These are phyloP conservation scores for Coemansia sp. DNA, from an alignment of 192 early-diverging fungal genomes.

Conservation along the genomic window DNA sequence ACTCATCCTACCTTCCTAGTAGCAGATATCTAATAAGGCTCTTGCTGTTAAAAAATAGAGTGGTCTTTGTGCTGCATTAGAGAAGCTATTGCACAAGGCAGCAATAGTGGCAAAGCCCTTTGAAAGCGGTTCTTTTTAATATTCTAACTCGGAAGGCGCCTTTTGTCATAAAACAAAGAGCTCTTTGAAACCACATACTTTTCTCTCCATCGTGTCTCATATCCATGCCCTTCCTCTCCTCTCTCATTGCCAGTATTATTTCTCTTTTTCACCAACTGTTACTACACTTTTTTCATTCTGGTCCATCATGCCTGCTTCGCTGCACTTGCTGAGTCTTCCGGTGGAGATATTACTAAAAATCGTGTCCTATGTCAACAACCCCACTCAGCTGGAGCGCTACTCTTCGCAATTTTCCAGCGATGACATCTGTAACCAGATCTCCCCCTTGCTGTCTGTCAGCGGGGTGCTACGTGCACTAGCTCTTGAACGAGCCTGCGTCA, in stretches of 20 bases:
- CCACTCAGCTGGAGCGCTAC: not conserved
- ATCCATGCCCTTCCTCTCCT: not conserved
- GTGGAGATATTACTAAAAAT: not conserved
- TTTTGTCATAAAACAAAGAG: not conserved
- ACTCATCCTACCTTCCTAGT: no score
- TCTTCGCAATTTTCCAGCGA: not conserved
- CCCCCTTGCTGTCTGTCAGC: not conserved
- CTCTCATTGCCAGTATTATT: not conserved
- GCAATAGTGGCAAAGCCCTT: not conserved
- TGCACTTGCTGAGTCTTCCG: not conserved
- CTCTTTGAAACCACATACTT: not conserved
- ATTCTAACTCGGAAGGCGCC: not conserved
- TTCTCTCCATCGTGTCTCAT: not conserved
- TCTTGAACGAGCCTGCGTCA: not conserved
- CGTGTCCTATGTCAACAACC: not conserved
- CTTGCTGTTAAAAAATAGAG: no score
- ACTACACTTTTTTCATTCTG: not conserved
- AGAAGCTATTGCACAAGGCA: no score
- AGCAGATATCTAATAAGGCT: no score
- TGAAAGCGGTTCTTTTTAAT: not conserved
- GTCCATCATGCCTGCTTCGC: not conserved
- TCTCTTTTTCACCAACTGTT: not conserved
- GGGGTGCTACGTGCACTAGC: not conserved
- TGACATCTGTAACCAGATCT: not conserved
- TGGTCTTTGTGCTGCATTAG: no score